A percentile compares a stretch with the other conserved stretches of the same genome.
Evolutionary conservation across 345 rosid species (phyloP).

Genomic region (Pistacia atlantica): DNA sequence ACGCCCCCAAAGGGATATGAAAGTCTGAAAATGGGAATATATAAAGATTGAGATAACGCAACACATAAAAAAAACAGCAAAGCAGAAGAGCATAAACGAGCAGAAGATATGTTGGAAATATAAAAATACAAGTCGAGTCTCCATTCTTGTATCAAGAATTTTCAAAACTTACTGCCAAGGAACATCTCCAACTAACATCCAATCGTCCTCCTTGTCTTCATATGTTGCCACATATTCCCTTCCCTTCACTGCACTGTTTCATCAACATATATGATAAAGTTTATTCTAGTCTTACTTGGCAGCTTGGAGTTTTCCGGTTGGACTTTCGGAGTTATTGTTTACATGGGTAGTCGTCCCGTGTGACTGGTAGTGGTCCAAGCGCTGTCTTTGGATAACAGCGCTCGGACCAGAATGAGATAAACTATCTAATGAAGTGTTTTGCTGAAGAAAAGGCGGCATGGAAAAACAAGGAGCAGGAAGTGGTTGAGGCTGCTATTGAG

Average conservation of each 20-base stretch:
- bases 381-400: too few relatives aligned
- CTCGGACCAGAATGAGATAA: too few relatives aligned
- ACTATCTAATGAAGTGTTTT: too few relatives aligned
- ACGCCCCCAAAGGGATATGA: background rate
- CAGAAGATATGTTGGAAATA: background rate
- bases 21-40: background rate
- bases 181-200: constrained; percentile 35
- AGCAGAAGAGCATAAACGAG: background rate
- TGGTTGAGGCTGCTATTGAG: too few relatives aligned
- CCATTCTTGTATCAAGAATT: background rate
- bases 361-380: background rate
- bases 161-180: constrained; percentile 34
- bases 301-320: constrained; percentile 9
- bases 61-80: background rate
- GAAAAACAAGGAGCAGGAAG: too few relatives aligned
- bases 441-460: too few relatives aligned
- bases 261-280: background rate
- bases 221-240: constrained; percentile 29
- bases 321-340: background rate
- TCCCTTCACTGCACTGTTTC: background rate
- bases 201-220: constrained; percentile 28
- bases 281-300: constrained; percentile 18
- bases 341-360: background rate
- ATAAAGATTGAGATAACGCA: background rate
- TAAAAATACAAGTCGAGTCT: background rate